Base-by-base conservation (phyloP, 495 filamentous ascomycete genomes). In the Astrocystis sublimbata region DNA sequence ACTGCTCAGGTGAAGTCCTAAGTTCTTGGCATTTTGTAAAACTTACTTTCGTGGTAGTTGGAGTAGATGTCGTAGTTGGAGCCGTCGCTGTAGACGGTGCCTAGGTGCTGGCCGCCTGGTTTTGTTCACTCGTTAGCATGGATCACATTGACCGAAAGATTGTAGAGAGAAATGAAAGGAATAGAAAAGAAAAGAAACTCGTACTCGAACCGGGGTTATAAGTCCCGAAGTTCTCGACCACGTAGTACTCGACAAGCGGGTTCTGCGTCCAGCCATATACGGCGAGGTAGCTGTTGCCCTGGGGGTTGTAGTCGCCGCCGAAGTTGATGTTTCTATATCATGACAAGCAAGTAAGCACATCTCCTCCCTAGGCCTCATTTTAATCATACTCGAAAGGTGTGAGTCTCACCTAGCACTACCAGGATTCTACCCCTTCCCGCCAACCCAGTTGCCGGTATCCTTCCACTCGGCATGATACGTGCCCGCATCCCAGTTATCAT, bases 181-280 rank as follows among this genome's bases (percentile, higher is more conserved):
- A n/a, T n/a, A n/a, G n/a, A n/a, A n/a, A n/a, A n/a, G n/a, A n/a
- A n/a, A n/a, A n/a, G n/a, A n/a, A n/a, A n/a, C 8, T 46, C 43
- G 3, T 46, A 51, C 47, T 12, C 30, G 72, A 73, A 30, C 71
- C 73, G 2, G 84, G 85, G 69, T 87, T 80, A 68, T 81, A 85
- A 49, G 67, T 75, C 38, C 84, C 83, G 71, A 77, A 86, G 67
- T 76, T 75, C 68, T 88, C 86, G 52, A 88, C 71, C 58, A 89
- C 80, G 74, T 88, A 88, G 74, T 87, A 88, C 63, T 89, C 86
- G 58, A 87, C 77, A 3, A 88, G 76, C 0, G 86, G 86, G 71
- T 78, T 78, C 12, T 71, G 77, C 24, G 84, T 87, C 86, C 85
- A 88, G 54, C 85, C 85, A 68, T 88, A 87, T 63, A 89, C 43